A percentile compares a stretch with the other conserved stretches of the same genome.
Evolutionary conservation across 331 rosid genomes (phyloP).

Genomic region (Malus hybrid): DNA sequence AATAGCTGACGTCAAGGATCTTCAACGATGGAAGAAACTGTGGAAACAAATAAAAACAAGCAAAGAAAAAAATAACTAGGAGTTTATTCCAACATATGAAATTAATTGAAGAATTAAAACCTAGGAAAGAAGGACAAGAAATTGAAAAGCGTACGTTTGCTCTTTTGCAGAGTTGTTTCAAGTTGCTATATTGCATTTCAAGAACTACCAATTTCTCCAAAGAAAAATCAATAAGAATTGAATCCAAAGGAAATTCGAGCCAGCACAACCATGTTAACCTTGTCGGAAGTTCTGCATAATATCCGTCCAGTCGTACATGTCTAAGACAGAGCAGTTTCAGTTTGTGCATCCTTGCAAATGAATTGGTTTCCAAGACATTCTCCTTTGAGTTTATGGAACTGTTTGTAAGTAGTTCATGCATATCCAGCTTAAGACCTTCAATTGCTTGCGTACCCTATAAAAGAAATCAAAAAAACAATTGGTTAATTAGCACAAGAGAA

Average conservation of each 20-base stretch:
- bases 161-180: no score
- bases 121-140: no score
- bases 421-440: background rate
- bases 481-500: background rate
- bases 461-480: background rate
- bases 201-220: constrained; percentile 8
- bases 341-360: background rate
- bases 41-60: no score
- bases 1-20: constrained; percentile 7
- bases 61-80: background rate
- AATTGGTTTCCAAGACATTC: background rate
- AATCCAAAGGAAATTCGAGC: background rate
- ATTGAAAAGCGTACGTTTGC: no score
- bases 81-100: no score
- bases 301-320: background rate
- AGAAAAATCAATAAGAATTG: background rate
- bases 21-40: background rate
- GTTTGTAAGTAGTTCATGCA: background rate
- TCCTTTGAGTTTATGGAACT: background rate
- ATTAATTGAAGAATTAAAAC: no score
- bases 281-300: background rate
- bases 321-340: background rate
- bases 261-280: background rate
- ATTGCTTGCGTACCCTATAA: background rate
- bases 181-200: constrained; percentile 3